These are phyloP conservation scores for Cutaneotrichosporon arboriforme DNA, from an alignment of 1,284 basidiomycete genomes.

Conservation along the genomic window DNA sequence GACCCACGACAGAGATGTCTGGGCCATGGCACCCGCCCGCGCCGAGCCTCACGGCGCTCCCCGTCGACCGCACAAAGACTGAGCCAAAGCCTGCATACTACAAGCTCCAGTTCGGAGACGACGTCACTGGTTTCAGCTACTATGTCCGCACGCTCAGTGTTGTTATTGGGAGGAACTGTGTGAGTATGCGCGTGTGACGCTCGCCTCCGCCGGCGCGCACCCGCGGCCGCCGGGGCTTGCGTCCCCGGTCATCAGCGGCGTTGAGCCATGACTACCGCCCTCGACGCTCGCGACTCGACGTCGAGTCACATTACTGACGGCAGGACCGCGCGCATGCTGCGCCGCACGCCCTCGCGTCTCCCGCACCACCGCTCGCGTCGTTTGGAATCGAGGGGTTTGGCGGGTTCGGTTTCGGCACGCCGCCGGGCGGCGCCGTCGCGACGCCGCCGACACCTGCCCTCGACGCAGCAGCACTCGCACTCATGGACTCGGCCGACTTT, in stretches of 20 bases:
- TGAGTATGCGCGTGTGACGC: constrained; percentile 17
- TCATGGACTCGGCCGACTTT: not conserved
- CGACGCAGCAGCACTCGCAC: not conserved
- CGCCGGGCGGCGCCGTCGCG: not conserved
- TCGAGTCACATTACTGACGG: not conserved
- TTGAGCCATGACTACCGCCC: not conserved
- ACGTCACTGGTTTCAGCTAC: constrained; percentile 47
- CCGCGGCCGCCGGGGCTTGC: too few species aligned
- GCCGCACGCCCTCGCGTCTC: not conserved
- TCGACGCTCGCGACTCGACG: not conserved
- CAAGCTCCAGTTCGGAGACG: constrained; percentile 48
- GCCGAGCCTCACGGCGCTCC: constrained; percentile 41
- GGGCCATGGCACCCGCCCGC: constrained; percentile 39
- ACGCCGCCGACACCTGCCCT: constrained; percentile 1
- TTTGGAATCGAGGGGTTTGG: not conserved
- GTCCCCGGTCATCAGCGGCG: too few species aligned
- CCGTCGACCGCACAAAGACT: constrained; percentile 44
- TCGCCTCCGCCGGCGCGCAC: too few species aligned
- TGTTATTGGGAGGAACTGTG: constrained; percentile 46
- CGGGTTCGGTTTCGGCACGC: not conserved
- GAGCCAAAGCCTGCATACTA: constrained; percentile 48
- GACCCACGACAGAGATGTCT: constrained; percentile 3
- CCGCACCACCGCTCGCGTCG: constrained; percentile 1
- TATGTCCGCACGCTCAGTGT: constrained; percentile 46
- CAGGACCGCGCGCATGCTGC: not conserved